phyloP scores from a whole-genome alignment of 257 asterid genomes.

The Solanum bulbocastanum region DNA sequence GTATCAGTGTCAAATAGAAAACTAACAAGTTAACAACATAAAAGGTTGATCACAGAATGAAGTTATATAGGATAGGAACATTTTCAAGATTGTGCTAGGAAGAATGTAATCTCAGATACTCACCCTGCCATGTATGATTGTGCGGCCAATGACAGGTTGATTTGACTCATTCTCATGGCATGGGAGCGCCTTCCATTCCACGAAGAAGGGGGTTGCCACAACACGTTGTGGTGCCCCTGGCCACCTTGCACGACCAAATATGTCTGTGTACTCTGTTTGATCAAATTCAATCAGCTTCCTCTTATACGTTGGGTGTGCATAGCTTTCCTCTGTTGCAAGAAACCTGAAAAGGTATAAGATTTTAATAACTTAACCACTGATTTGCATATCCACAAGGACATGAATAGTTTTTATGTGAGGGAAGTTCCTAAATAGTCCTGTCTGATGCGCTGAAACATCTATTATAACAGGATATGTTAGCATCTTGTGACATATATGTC shows the following conservation, averaged over 20 bases:
- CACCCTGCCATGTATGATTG: constrained; percentile 70
- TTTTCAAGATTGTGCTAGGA: neutral
- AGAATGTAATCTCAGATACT: neutral
- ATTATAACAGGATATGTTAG: neutral
- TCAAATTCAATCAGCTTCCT: constrained; percentile 50
- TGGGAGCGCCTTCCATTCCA: constrained; percentile 64
- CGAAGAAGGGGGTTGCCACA: constrained; percentile 54
- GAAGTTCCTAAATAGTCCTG: neutral
- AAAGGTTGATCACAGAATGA: neutral
- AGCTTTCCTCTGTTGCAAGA: constrained; percentile 72
- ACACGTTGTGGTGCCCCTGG: constrained; percentile 89
- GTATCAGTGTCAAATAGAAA: neutral
- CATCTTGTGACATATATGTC: neutral
- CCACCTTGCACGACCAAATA: constrained; percentile 93
- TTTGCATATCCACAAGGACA: neutral
- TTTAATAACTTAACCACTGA: neutral
- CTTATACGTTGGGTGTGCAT: constrained; percentile 81
- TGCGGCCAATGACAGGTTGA: constrained; percentile 64
- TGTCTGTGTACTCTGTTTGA: constrained; percentile 61
- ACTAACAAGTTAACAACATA: neutral
- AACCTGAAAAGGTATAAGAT: constrained; percentile 27
- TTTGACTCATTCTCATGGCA: constrained; percentile 51
- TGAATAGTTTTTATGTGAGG: neutral
- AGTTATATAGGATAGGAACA: neutral
- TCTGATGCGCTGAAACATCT: neutral